These are phyloP conservation scores for Chaetoceros muelleri DNA, from an alignment of 108 stramenopile genomes.

Conservation along the genomic window DNA sequence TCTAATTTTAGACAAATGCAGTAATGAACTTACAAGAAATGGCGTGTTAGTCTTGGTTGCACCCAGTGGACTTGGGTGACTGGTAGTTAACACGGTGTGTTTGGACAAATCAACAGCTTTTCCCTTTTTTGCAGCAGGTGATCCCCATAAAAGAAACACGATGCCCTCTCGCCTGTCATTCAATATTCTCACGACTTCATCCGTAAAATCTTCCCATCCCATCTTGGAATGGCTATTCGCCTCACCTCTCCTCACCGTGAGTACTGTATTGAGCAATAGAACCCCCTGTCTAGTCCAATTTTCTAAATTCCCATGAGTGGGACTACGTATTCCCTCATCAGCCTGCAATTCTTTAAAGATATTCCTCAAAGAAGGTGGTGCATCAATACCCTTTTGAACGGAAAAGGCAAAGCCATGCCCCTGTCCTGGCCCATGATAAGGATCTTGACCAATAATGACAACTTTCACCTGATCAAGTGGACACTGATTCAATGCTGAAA, in stretches of 20 bases:
- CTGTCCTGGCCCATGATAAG: slow-evolving; percentile 74
- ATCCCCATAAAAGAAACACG: slow-evolving; percentile 97
- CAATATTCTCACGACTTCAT: slow-evolving; percentile 51
- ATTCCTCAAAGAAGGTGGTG: slow-evolving; percentile 90
- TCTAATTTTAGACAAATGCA: not conserved
- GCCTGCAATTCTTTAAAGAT: slow-evolving; percentile 81
- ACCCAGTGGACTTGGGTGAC: slow-evolving; percentile 62
- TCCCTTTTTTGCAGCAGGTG: slow-evolving; percentile 78
- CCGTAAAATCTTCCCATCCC: slow-evolving; percentile 98
- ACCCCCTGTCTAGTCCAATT: slow-evolving; percentile 93
- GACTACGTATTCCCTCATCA: slow-evolving; percentile 32
- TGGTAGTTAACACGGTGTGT: slow-evolving; percentile 31
- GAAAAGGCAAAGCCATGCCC: slow-evolving; percentile 78
- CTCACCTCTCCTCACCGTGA: slow-evolving; percentile 82
- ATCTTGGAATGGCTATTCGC: slow-evolving; percentile 84
- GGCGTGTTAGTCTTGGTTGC: slow-evolving; percentile 69
- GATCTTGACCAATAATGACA: slow-evolving; percentile 81
- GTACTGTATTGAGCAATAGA: slow-evolving; percentile 88
- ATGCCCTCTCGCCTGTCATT: slow-evolving; percentile 36
- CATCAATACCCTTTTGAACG: slow-evolving; percentile 56
- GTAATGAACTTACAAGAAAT: slow-evolving; percentile 32
- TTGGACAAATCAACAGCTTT: slow-evolving; percentile 24
- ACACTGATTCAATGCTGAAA: slow-evolving; percentile 84
- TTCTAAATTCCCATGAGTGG: slow-evolving; percentile 61
- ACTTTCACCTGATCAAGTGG: slow-evolving; percentile 78